Percentiles rank a stretch among this genome's conserved stretches.
Evolutionary conservation across 1,284 basidiomycete genomes (phyloP).

Genomic region (Grifola frondosa): DNA sequence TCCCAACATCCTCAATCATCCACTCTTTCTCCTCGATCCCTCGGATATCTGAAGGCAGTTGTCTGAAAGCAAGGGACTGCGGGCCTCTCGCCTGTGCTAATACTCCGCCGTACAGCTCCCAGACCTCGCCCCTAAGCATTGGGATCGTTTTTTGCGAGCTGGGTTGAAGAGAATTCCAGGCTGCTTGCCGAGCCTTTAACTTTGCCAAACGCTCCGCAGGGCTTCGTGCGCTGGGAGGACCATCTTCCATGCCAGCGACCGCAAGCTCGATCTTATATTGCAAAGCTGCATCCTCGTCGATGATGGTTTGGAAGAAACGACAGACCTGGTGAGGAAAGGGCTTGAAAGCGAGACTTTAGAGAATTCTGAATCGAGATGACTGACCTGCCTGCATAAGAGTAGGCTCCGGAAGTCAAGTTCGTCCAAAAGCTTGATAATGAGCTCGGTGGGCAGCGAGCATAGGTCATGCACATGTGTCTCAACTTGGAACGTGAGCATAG

Average conservation of each 20-base stretch:
- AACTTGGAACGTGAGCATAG: too few relatives aligned
- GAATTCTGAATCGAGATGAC: too few relatives aligned
- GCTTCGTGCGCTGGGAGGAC: constrained; percentile 29
- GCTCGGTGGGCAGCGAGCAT: constrained; percentile 31
- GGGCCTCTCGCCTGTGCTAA: constrained; percentile 44
- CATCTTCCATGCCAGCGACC: constrained; percentile 47
- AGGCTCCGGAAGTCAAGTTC: constrained; percentile 34
- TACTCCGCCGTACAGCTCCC: constrained; percentile 64
- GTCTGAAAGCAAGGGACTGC: constrained; percentile 41
- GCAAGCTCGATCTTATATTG: constrained; percentile 57
- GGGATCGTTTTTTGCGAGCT: constrained; percentile 35
- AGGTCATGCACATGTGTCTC: too few relatives aligned
- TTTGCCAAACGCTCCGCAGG: constrained; percentile 39
- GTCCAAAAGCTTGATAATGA: constrained; percentile 28
- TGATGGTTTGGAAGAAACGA: constrained; percentile 36
- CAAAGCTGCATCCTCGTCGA: constrained; percentile 38
- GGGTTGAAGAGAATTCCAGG: constrained; percentile 49
- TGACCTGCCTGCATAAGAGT: constrained; percentile 41
- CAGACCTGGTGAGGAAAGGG: constrained; percentile 42
- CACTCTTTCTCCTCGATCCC: constrained; percentile 48
- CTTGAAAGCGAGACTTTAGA: neutral
- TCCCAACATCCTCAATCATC: constrained; percentile 40
- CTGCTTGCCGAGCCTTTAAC: constrained; percentile 43
- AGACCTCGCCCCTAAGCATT: constrained; percentile 35
- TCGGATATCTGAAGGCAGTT: constrained; percentile 49